A percentile compares a stretch with the other conserved stretches of the same genome.
Evolutionary conservation across 75 land plant species (phyloP).

Genomic region (Sequoia sempervirens): DNA sequence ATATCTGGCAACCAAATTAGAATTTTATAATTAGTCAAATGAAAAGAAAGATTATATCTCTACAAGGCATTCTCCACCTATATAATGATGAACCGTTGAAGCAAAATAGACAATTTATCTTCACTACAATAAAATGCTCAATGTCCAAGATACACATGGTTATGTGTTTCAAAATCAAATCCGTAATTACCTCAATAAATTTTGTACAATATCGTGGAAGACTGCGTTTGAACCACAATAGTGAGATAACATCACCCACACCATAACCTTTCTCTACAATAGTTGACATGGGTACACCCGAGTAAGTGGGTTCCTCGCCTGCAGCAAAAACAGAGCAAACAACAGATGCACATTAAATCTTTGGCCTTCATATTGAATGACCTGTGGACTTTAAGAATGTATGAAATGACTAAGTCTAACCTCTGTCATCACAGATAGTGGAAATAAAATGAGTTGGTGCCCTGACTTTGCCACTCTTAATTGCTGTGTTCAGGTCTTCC

Average conservation of each 20-base stretch:
- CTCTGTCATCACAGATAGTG: slow-evolving; percentile 80
- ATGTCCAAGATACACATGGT: background rate
- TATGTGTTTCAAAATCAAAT: background rate
- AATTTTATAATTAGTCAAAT: slow-evolving; percentile 6
- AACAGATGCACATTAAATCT: background rate
- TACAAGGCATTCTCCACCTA: background rate
- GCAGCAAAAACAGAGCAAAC: slow-evolving; percentile 8
- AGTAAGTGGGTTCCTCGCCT: slow-evolving; percentile 99
- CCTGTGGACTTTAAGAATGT: background rate
- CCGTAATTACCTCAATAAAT: slow-evolving; percentile 79
- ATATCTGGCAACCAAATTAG: slow-evolving; percentile 50
- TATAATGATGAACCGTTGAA: background rate
- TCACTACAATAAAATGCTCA: slow-evolving; percentile 1
- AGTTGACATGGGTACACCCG: slow-evolving; percentile 93
- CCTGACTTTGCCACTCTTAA: slow-evolving; percentile 95
- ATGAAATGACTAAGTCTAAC: slow-evolving; percentile 8
- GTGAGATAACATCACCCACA: slow-evolving; percentile 95
- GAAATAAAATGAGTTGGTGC: slow-evolving; percentile 98
- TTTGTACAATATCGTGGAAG: slow-evolving; percentile 93
- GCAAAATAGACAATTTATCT: background rate
- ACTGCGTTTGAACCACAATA: slow-evolving; percentile 98
- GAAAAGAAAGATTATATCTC: background rate
- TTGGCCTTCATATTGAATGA: background rate
- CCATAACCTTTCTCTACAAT: slow-evolving; percentile 89
- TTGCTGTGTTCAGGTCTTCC: slow-evolving; percentile 84